Conservation (phyloP, 495 filamentous ascomycete genomes). For the Penicillium cataractarum region DNA sequence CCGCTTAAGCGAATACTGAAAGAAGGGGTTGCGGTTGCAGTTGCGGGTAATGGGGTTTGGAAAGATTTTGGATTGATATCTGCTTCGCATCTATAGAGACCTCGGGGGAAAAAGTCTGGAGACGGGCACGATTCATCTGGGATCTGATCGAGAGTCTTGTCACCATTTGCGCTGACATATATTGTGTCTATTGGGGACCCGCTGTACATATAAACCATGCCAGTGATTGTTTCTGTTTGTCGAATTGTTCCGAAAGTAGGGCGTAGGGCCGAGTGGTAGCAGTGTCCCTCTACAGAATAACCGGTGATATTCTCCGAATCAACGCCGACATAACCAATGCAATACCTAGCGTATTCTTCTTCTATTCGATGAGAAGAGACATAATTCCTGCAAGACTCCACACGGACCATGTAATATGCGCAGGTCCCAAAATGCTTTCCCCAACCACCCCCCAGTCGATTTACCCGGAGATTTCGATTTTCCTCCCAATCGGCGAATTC, state of each 20-base stretch:
- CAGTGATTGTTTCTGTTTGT: slow-evolving; percentile 19
- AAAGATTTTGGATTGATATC: slow-evolving; percentile 13
- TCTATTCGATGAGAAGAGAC: not conserved
- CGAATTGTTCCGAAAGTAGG: not conserved
- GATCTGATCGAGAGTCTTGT: not conserved
- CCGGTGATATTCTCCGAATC: not conserved
- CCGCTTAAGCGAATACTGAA: slow-evolving; percentile 17
- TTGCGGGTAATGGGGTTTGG: slow-evolving; percentile 6
- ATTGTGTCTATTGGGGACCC: slow-evolving; percentile 14
- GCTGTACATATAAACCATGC: slow-evolving; percentile 35
- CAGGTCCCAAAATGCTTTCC: not conserved
- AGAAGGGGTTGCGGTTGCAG: not conserved
- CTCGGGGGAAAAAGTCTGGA: not conserved
- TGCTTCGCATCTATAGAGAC: slow-evolving; percentile 17
- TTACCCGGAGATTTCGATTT: slow-evolving; percentile 36
- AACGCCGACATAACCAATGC: not conserved
- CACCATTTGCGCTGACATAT: not conserved
- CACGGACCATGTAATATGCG: not conserved
- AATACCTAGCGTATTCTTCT: too few species aligned
- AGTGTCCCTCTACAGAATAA: not conserved
- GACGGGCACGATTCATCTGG: not conserved
- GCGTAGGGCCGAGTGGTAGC: not conserved
- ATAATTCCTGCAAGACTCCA: not conserved
- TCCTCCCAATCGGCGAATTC: slow-evolving; percentile 42
- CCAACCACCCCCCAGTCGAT: slow-evolving; percentile 1